Evolutionary conservation across 1,284 basidiomycete genomes (phyloP).

Genomic region (Apiotrichum veenhuisii): DNA sequence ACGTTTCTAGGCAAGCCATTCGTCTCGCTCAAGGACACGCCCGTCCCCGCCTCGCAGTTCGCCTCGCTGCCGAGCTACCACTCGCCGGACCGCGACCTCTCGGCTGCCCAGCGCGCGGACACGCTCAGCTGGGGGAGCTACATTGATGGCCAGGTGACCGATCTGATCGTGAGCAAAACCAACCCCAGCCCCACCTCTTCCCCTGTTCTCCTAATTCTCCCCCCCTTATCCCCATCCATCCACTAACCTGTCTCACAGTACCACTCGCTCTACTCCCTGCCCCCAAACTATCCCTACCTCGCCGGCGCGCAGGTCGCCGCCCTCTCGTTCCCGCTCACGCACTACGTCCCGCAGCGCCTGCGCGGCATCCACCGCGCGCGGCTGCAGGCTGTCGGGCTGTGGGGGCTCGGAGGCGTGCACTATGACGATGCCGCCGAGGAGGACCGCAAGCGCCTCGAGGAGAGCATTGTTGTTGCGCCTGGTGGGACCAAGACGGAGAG

Average conservation of each 20-base stretch:
- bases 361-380: constrained; percentile 32
- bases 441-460: constrained; percentile 29
- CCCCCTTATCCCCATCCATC: too few species aligned
- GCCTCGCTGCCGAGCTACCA: constrained; percentile 24
- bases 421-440: constrained; percentile 30
- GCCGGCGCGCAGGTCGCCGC: constrained; percentile 29
- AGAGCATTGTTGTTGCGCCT: constrained; percentile 33
- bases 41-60: constrained; percentile 21
- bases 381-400: constrained; percentile 38
- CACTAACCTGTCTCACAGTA: constrained; percentile 32
- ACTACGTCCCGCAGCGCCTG: constrained; percentile 43
- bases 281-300: constrained; percentile 37
- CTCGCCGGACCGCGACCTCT: constrained; percentile 31
- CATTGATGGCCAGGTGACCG: constrained; percentile 39
- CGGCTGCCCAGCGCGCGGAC: constrained; percentile 28
- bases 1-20: constrained; percentile 30
- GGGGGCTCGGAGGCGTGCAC: constrained; percentile 36
- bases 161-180: constrained; percentile 43
- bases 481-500: constrained; percentile 37
- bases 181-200: too few species aligned
- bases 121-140: constrained; percentile 36
- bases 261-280: constrained; percentile 44
- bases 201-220: neutral
- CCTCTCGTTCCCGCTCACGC: constrained; percentile 35
- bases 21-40: constrained; percentile 23